These are phyloP conservation scores for Colletotrichum higginsianum DNA, from an alignment of 2,329 filamentous ascomycete species.

Conservation along the genomic window DNA sequence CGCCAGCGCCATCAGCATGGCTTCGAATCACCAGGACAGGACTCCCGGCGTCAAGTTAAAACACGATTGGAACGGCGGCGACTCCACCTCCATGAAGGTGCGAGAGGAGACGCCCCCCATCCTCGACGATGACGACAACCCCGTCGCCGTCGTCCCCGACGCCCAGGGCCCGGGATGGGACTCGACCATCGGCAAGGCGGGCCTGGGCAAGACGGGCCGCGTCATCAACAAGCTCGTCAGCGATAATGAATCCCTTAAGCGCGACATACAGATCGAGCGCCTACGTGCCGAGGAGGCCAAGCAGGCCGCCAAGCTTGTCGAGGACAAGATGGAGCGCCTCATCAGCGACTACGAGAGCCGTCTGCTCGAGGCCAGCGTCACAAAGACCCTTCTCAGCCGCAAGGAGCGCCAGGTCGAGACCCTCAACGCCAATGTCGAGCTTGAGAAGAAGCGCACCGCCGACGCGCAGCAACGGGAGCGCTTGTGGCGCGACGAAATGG, in stretches of 20 bases:
- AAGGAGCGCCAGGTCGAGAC: slow-evolving; percentile 83
- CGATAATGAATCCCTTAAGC: slow-evolving; percentile 83
- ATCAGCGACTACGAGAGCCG: slow-evolving; percentile 78
- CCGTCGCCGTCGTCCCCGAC: slow-evolving; percentile 51
- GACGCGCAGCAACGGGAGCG: slow-evolving; percentile 73
- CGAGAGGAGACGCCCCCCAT: slow-evolving; percentile 32
- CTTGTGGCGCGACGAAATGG: slow-evolving; percentile 75
- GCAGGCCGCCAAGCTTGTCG: slow-evolving; percentile 75
- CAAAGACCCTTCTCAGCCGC: slow-evolving; percentile 77
- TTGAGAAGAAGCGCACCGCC: slow-evolving; percentile 73
- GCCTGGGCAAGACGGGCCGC: slow-evolving; percentile 80
- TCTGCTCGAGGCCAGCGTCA: slow-evolving; percentile 79
- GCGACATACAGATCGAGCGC: slow-evolving; percentile 78
- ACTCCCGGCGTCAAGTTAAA: slow-evolving; percentile 55
- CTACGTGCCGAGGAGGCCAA: slow-evolving; percentile 79
- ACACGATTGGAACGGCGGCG: slow-evolving; percentile 45
- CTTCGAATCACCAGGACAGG: slow-evolving; percentile 52
- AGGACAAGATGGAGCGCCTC: slow-evolving; percentile 80
- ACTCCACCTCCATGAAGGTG: slow-evolving; percentile 25
- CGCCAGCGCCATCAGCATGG: slow-evolving; percentile 62
- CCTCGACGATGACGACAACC: slow-evolving; percentile 31
- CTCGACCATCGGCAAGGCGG: slow-evolving; percentile 78
- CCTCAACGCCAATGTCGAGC: slow-evolving; percentile 74
- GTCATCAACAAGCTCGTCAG: slow-evolving; percentile 87
- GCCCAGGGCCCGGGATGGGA: slow-evolving; percentile 66